Evolutionary conservation across 2,329 filamentous ascomycete genomes (phyloP).

Genomic region (Torrubiellomyces zombiae): DNA sequence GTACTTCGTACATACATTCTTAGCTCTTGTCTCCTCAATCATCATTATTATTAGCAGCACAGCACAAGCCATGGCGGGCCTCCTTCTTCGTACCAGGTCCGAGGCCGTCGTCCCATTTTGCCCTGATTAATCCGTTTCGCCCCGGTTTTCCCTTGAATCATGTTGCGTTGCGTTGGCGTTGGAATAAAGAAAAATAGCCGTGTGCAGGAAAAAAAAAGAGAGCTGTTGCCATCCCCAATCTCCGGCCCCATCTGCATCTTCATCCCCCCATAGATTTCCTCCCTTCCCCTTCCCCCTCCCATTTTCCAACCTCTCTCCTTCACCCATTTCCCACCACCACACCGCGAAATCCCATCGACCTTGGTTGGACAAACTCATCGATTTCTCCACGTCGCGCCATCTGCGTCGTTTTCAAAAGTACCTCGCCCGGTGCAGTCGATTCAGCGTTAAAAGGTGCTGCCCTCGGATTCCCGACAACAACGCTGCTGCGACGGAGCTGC

Average conservation of each 20-base stretch:
- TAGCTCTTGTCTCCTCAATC: no score
- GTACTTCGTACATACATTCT: no score
- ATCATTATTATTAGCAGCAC: no score
- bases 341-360: slow-evolving; percentile 13
- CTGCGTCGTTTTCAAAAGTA: slow-evolving; percentile 19
- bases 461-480: slow-evolving; percentile 8
- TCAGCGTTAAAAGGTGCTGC: slow-evolving; percentile 13
- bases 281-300: slow-evolving; percentile 8
- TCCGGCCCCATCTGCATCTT: slow-evolving; percentile 7
- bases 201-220: slow-evolving; percentile 4
- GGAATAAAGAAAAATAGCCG: no score
- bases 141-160: slow-evolving; percentile 6
- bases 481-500: slow-evolving; percentile 9
- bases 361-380: slow-evolving; percentile 19
- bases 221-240: slow-evolving; percentile 12
- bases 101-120: no score
- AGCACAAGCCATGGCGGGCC: no score
- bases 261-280: slow-evolving; percentile 9
- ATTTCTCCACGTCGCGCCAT: slow-evolving; percentile 17
- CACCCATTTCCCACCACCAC: slow-evolving; percentile 18
- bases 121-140: slow-evolving; percentile 6
- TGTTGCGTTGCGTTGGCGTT: no score
- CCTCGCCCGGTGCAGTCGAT: slow-evolving; percentile 17
- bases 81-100: no score
- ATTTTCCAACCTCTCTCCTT: slow-evolving; percentile 11